These are phyloP conservation scores for Teunomyces gatunensis DNA, from an alignment of 805 yeast species.

Conservation along the genomic window DNA sequence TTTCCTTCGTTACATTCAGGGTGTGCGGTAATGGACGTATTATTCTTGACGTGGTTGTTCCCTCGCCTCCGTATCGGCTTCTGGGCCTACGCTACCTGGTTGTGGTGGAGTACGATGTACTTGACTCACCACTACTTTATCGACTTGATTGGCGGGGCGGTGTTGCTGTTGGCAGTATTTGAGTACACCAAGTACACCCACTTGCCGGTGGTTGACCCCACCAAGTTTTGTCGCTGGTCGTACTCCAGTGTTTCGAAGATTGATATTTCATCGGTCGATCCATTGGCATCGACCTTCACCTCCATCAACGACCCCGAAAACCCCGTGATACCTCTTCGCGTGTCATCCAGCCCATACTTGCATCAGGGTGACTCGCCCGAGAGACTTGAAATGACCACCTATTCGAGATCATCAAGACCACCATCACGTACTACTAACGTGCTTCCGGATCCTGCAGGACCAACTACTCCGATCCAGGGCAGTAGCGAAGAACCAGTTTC, in stretches of 20 bases:
- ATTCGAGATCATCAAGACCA: constrained; percentile 2
- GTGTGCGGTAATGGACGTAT: constrained; percentile 89
- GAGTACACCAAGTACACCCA: constrained; percentile 62
- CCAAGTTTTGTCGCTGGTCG: constrained; percentile 68
- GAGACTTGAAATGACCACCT: constrained; percentile 4
- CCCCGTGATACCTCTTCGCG: not conserved
- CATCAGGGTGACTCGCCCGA: constrained; percentile 8
- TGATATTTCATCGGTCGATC: constrained; percentile 28
- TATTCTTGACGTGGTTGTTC: constrained; percentile 79
- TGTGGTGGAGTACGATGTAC: constrained; percentile 99
- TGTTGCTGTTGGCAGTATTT: constrained; percentile 70
- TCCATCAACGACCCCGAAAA: constrained; percentile 6
- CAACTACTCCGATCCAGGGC: not conserved
- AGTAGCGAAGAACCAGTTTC: constrained; percentile 8
- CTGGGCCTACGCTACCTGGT: constrained; percentile 79
- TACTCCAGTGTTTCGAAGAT: constrained; percentile 39
- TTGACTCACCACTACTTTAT: constrained; percentile 94
- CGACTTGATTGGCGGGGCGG: constrained; percentile 91
- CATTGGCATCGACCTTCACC: constrained; percentile 18
- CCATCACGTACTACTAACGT: constrained; percentile 9
- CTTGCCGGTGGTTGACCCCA: constrained; percentile 58
- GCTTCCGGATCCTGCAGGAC: constrained; percentile 4
- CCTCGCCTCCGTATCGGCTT: constrained; percentile 67
- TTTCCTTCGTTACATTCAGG: constrained; percentile 86
- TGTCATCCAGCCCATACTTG: constrained; percentile 10